Conservation (phyloP, 2,329 filamentous ascomycete species). For the Fusarium chaquense region DNA sequence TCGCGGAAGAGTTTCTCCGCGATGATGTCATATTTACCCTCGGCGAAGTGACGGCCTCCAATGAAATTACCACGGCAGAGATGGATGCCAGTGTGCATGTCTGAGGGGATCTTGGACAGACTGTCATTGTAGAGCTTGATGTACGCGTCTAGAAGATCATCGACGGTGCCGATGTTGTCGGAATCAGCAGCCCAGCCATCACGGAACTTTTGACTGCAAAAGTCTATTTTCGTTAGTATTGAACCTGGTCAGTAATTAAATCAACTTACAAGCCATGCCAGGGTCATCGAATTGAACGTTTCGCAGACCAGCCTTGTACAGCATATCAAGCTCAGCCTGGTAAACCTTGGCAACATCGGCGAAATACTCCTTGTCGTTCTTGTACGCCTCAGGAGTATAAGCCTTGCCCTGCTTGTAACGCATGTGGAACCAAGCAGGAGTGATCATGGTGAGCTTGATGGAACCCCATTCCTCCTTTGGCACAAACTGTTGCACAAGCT, state of each 20-base stretch:
- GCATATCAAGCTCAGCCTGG: slow-evolving; percentile 69
- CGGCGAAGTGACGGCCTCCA: slow-evolving; percentile 73
- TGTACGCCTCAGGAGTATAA: slow-evolving; percentile 45
- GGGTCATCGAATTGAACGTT: slow-evolving; percentile 78
- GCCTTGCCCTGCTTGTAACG: slow-evolving; percentile 48
- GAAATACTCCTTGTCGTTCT: slow-evolving; percentile 66
- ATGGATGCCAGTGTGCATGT: slow-evolving; percentile 83
- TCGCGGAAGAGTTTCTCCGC: slow-evolving; percentile 74
- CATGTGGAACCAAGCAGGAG: slow-evolving; percentile 58
- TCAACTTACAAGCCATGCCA: slow-evolving; percentile 70
- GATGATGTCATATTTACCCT: slow-evolving; percentile 75
- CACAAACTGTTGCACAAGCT: slow-evolving; percentile 59
- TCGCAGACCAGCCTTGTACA: slow-evolving; percentile 72
- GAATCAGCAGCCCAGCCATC: slow-evolving; percentile 75
- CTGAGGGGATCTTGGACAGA: slow-evolving; percentile 70
- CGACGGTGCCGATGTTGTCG: slow-evolving; percentile 75
- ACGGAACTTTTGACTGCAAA: slow-evolving; percentile 79
- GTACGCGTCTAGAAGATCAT: slow-evolving; percentile 79
- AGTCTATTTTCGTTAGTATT: slow-evolving; percentile 62
- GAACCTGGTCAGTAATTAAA: fast-evolving
- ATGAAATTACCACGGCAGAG: slow-evolving; percentile 78
- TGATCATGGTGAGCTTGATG: slow-evolving; percentile 68
- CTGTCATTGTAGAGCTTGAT: slow-evolving; percentile 82
- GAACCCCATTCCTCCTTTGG: slow-evolving; percentile 62
- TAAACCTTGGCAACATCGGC: slow-evolving; percentile 74